Percentiles rank a stretch among this genome's conserved stretches.
Conservation (phyloP, 176 grass and related monocot species). For the Miscanthus lutarioriparius region DNA sequence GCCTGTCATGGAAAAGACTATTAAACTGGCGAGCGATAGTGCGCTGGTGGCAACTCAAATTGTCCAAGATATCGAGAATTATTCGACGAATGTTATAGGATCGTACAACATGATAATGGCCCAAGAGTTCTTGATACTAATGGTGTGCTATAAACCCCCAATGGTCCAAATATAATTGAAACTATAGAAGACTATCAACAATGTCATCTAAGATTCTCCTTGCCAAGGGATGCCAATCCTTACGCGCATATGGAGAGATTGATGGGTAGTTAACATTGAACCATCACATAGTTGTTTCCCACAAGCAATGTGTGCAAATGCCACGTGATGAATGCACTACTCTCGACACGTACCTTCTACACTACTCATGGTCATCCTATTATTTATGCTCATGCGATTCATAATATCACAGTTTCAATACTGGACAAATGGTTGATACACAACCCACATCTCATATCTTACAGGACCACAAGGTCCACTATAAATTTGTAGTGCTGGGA, state of each 20-base stretch:
- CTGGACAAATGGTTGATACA: constrained; percentile 48
- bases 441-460: constrained; percentile 33
- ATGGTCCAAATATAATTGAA: constrained; percentile 28
- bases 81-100: background rate
- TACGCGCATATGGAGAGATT: constrained; percentile 45
- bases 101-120: background rate
- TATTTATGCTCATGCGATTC: constrained; percentile 31
- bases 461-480: constrained; percentile 45
- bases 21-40: background rate
- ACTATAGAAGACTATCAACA: background rate
- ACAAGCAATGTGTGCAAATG: constrained; percentile 30
- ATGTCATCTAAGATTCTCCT: background rate
- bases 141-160: background rate
- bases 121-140: background rate
- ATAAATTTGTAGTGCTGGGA: constrained; percentile 49
- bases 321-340: background rate
- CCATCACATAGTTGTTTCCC: constrained; percentile 55
- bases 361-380: constrained; percentile 6
- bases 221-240: constrained; percentile 10
- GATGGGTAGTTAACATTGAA: constrained; percentile 57
- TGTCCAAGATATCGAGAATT: background rate
- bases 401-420: constrained; percentile 45
- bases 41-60: background rate
- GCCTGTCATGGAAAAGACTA: background rate
- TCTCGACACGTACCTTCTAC: background rate